Base-by-base conservation (phyloP, 2,329 filamentous ascomycete species). In the Macrophomina phaseolina region DNA sequence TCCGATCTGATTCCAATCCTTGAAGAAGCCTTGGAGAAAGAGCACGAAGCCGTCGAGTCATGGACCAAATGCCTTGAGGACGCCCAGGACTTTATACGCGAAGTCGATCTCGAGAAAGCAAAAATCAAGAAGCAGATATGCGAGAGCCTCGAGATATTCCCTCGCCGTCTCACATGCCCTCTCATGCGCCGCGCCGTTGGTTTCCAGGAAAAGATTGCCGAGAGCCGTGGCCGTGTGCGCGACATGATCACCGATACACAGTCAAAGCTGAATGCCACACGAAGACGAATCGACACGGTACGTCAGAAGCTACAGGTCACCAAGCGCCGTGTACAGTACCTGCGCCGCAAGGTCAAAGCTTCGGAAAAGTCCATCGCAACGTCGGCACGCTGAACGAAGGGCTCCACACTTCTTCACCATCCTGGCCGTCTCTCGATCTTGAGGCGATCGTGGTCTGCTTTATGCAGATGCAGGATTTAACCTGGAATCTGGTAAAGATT, bases 71-170 rank as follows among this genome's bases (percentile, higher is more conserved):
- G 51, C 38, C 51, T 56, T 5, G 40, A 48, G 28, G 63, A 65
- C 40, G 51, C 63, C 49, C 48, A 56, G 49, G 63, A 65, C 51
- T 65, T 65, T 32, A 65, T 65, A 38, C 49, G 49, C 63, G 63
- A 65, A 16, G 40, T 65, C 40, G 63, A 65, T 30, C 40, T 36
- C 11, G 63, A 65, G 49, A 65, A 65, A 42, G 49, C 51, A 3
- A 56, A 55, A 30, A 65, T 65, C 51, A 65, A 65, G 63, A 65
- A 65, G 51, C 63, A 65, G 30, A 56, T 65, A 28, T 65, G 63
- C 51, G 51, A 65, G 40, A 65, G 63, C 18, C 49, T 65, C 12
- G 63, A 55, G n/a, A 5, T 48, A 12, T 65, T 56, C n/a, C 63
- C 63, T 8, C 51, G 63, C 2, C 63, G 40, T 32, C 51, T 65